A percentile compares a stretch with the other conserved stretches of the same genome.
Conservation (phyloP, 2,329 filamentous ascomycete species). For the Exophiala aquamarina region DNA sequence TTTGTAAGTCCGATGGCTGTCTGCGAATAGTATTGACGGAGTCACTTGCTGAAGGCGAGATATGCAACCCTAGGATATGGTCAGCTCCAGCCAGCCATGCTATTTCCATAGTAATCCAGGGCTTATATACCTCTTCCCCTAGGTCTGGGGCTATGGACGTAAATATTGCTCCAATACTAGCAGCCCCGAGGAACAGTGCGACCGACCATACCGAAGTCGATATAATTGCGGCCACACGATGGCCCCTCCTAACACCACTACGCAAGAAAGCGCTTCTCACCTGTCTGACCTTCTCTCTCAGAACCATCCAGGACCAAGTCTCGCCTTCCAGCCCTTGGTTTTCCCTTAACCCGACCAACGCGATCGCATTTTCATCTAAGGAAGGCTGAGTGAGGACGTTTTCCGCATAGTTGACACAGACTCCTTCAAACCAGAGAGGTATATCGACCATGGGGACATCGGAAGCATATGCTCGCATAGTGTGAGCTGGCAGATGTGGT, state of each 20-base stretch:
- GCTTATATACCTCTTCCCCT: constrained; percentile 28
- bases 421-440: constrained; percentile 38
- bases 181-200: constrained; percentile 41
- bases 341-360: constrained; percentile 42
- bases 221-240: constrained; percentile 42
- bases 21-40: constrained; percentile 41
- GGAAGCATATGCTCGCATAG: constrained; percentile 38
- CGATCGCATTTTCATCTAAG: constrained; percentile 35
- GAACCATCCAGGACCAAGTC: constrained; percentile 38
- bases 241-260: constrained; percentile 38
- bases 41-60: constrained; percentile 35
- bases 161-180: constrained; percentile 44
- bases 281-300: constrained; percentile 38
- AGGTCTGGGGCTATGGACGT: constrained; percentile 45
- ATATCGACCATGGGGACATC: constrained; percentile 36
- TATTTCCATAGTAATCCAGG: too few relatives aligned
- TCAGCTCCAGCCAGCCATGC: too few relatives aligned
- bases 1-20: constrained; percentile 34
- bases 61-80: too few relatives aligned
- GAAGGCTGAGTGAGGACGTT: constrained; percentile 37
- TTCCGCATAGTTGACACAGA: constrained; percentile 40
- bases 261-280: constrained; percentile 38
- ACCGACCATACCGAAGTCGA: constrained; percentile 43
- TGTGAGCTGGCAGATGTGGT: constrained; percentile 31
- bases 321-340: constrained; percentile 33